Evolutionary conservation across 176 grass and related monocot species (phyloP).

Genomic region (Oryza rufipogon): DNA sequence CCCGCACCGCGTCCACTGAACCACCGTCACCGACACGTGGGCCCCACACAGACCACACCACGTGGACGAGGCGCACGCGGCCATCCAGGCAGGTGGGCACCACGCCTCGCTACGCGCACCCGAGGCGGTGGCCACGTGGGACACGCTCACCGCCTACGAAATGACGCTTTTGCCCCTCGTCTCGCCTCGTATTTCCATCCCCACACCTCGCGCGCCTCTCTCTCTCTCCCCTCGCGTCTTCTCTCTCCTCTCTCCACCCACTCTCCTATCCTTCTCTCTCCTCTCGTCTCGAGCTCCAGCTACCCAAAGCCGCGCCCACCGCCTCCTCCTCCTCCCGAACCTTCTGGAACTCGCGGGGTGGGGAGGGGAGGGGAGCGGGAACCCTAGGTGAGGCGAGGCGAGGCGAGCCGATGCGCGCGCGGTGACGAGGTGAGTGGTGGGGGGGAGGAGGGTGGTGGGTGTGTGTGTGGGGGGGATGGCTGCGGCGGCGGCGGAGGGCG

Average conservation of each 20-base stretch:
- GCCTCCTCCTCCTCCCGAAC: conserved; percentile 22
- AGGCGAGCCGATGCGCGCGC: conserved; percentile 33
- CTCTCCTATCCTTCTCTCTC: background rate
- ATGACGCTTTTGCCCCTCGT: conserved; percentile 48
- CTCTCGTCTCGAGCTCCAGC: conserved; percentile 20
- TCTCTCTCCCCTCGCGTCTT: conserved; percentile 26
- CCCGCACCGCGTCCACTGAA: background rate
- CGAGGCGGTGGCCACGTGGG: background rate
- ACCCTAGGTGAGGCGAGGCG: background rate
- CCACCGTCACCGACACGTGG: accelerated
- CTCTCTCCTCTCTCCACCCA: background rate
- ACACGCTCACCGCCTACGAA: background rate
- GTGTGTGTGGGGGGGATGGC: background rate
- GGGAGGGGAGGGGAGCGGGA: background rate
- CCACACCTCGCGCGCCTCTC: conserved; percentile 10
- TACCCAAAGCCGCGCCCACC: background rate
- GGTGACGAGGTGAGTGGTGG: conserved; percentile 5
- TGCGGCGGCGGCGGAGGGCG: conserved; percentile 29
- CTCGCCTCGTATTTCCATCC: conserved; percentile 32
- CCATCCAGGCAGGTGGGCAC: background rate
- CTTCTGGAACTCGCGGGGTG: conserved; percentile 44
- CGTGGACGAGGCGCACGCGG: background rate
- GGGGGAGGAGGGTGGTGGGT: background rate
- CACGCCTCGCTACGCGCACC: conserved; percentile 7
- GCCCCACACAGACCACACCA: accelerated